Conservation (phyloP, 2,329 filamentous ascomycete genomes). For the Sarocladium oryzae region DNA sequence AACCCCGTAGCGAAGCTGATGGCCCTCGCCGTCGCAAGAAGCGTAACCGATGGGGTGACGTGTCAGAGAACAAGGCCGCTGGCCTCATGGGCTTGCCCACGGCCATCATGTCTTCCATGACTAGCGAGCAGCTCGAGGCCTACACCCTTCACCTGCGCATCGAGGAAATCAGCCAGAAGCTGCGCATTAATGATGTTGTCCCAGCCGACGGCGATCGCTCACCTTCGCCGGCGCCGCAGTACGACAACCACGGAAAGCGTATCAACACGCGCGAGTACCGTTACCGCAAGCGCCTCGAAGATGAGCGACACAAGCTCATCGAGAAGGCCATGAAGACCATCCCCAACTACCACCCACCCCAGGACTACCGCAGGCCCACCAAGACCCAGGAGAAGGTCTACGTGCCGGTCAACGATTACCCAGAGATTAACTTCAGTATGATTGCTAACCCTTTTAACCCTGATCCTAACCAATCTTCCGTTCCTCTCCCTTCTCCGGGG, state of each 20-base stretch:
- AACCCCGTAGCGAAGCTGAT: conserved; percentile 63
- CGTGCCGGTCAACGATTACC: conserved; percentile 99
- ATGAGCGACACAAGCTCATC: conserved; percentile 97
- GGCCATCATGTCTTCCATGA: conserved; percentile 96
- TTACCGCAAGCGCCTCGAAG: conserved; percentile 95
- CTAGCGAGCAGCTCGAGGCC: conserved; percentile 93
- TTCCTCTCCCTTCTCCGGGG: conserved; percentile 11
- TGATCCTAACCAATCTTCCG: conserved; percentile 50
- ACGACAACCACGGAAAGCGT: conserved; percentile 98
- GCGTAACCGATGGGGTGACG: conserved; percentile 97
- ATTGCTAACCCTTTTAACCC: conserved; percentile 83
- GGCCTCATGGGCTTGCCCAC: conserved; percentile 96
- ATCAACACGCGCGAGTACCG: conserved; percentile 98
- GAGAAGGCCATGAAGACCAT: conserved; percentile 99
- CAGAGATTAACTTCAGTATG: conserved; percentile 99
- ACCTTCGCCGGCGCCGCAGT: conserved; percentile 90
- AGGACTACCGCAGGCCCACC: conserved; percentile 96
- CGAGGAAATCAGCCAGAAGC: conserved; percentile 98
- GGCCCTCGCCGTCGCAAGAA: conserved; percentile 90
- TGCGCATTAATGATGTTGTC: conserved; percentile 97
- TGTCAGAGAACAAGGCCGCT: conserved; percentile 95
- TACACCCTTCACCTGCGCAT: conserved; percentile 96
- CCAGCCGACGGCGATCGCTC: conserved; percentile 96
- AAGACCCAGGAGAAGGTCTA: conserved; percentile 99
- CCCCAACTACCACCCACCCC: conserved; percentile 97